phyloP scores from a whole-genome alignment of 352 stramenopile genomes.

The Phytophthora sp. region DNA sequence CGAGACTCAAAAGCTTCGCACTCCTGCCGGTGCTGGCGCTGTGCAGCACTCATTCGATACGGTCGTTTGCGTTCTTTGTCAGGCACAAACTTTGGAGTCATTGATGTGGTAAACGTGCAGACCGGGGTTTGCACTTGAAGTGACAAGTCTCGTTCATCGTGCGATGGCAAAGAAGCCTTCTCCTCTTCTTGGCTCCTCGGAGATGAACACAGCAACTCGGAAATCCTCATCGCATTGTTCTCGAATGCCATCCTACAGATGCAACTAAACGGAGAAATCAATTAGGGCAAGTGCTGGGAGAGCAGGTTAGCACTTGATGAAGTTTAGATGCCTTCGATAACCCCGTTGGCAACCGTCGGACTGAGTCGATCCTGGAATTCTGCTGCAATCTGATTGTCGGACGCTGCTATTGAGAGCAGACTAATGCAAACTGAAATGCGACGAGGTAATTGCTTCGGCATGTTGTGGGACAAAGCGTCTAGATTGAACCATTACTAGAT shows the following conservation, averaged over 20 bases:
- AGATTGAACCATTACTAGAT: no score
- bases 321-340: not conserved
- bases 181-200: not conserved
- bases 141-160: not conserved
- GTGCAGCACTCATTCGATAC: slow-evolving; percentile 17
- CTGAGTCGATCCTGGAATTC: not conserved
- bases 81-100: not conserved
- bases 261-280: no score
- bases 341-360: not conserved
- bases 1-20: slow-evolving; percentile 18
- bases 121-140: not conserved
- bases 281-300: no score
- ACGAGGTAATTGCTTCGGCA: not conserved
- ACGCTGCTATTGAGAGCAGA: no score
- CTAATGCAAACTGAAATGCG: not conserved
- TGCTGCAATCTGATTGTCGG: not conserved
- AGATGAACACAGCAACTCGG: not conserved
- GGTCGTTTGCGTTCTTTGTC: slow-evolving; percentile 22
- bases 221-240: not conserved
- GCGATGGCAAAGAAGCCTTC: not conserved
- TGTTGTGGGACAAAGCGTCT: no score
- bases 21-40: slow-evolving; percentile 11
- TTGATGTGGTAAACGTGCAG: not conserved
- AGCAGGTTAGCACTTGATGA: no score
- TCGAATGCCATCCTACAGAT: not conserved